These are phyloP conservation scores for Kurtzmaniella natalensis DNA, from an alignment of 1,139 yeast genomes.

Conservation along the genomic window DNA sequence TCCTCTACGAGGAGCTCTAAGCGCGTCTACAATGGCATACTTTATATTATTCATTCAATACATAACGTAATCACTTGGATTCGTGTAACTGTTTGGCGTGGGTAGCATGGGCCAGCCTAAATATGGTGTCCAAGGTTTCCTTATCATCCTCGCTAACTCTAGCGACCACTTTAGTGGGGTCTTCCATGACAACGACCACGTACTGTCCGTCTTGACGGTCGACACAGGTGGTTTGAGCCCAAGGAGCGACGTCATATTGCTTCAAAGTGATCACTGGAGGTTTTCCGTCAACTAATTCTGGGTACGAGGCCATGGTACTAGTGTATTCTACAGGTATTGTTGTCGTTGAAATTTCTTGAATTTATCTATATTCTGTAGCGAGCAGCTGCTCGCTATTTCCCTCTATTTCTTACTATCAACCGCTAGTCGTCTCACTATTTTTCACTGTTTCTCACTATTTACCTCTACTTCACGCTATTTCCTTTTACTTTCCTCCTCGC, in stretches of 20 bases:
- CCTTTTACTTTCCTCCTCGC: no score
- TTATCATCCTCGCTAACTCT: conserved; percentile 31
- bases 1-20: no score
- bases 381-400: no score
- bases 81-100: conserved; percentile 15
- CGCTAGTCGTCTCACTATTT: no score
- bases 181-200: conserved; percentile 45
- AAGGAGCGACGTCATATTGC: conserved; percentile 49
- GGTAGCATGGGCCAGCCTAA: conserved; percentile 41
- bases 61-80: background rate
- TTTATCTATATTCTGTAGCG: no score
- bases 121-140: conserved; percentile 38
- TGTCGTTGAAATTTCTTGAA: no score
- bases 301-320: conserved; percentile 25
- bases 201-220: conserved; percentile 35
- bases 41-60: no score
- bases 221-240: conserved; percentile 50
- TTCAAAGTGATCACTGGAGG: conserved; percentile 45
- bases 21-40: no score
- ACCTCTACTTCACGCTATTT: no score
- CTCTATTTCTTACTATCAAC: no score
- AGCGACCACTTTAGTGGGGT: conserved; percentile 43
- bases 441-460: no score
- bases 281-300: conserved; percentile 39
- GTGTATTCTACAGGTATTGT: no score